phyloP scores from a whole-genome alignment of 768 basidiomycete genomes.

The Lentinula boryana region DNA sequence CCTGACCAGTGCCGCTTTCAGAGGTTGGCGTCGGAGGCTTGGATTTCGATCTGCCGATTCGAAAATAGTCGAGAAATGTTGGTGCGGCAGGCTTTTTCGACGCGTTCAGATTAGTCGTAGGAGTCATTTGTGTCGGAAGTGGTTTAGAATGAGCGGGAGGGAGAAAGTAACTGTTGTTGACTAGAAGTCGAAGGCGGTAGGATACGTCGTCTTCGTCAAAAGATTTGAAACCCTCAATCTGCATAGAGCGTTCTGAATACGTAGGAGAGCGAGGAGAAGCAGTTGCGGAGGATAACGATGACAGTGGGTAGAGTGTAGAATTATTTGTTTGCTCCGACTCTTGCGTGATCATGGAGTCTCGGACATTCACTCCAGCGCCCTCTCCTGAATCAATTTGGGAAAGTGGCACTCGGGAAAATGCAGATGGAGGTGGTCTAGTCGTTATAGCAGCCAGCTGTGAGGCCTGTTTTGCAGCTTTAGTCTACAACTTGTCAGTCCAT shows the following conservation, averaged over 20 bases:
- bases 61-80: constrained; percentile 67
- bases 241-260: constrained; percentile 41
- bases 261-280: constrained; percentile 56
- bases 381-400: constrained; percentile 23
- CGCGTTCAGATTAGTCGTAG: constrained; percentile 28
- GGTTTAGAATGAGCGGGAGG: constrained; percentile 87
- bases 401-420: constrained; percentile 43
- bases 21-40: constrained; percentile 49
- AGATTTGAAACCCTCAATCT: constrained; percentile 41
- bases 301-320: constrained; percentile 62
- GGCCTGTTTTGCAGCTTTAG: constrained; percentile 1
- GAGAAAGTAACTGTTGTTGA: constrained; percentile 85
- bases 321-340: constrained; percentile 53
- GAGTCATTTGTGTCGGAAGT: constrained; percentile 52
- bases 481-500: neutral
- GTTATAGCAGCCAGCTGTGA: constrained; percentile 6
- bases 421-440: constrained; percentile 33
- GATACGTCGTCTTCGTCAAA: constrained; percentile 76
- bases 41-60: constrained; percentile 60
- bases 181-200: constrained; percentile 75
- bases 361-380: constrained; percentile 28
- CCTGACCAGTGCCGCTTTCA: constrained; percentile 26
- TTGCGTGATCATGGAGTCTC: constrained; percentile 44
- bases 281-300: constrained; percentile 68
- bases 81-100: constrained; percentile 45